Evolutionary conservation across 257 asterid species (phyloP).

Genomic region (Salvia hispanica): DNA sequence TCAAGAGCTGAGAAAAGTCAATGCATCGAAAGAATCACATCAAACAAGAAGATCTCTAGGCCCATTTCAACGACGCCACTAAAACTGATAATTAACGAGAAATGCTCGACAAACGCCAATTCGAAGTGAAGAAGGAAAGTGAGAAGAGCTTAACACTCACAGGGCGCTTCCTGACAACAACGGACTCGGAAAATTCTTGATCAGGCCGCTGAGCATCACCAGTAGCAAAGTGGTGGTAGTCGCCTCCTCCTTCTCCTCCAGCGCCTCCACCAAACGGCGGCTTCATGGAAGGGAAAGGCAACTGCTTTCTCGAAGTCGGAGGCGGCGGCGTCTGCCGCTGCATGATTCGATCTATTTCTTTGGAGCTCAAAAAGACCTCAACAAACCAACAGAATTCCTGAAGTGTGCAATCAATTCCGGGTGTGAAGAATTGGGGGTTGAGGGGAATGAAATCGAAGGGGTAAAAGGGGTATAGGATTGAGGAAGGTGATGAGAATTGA

Average conservation of each 20-base stretch:
- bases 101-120: slow-evolving; percentile 2
- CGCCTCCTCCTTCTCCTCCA: slow-evolving; percentile 37
- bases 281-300: slow-evolving; percentile 61
- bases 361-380: slow-evolving; percentile 22
- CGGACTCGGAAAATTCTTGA: slow-evolving; percentile 56
- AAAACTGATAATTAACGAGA: too few relatives aligned
- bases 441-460: slow-evolving; percentile 18
- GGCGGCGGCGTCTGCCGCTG: slow-evolving; percentile 45
- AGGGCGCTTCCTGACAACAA: slow-evolving; percentile 68
- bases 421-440: slow-evolving; percentile 29
- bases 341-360: slow-evolving; percentile 48
- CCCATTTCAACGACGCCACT: too few relatives aligned
- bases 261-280: slow-evolving; percentile 57
- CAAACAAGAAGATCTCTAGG: too few relatives aligned
- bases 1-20: too few relatives aligned
- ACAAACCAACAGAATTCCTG: background rate
- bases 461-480: slow-evolving; percentile 7
- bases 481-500: slow-evolving; percentile 24
- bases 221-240: slow-evolving; percentile 65
- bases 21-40: too few relatives aligned
- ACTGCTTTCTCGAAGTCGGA: slow-evolving; percentile 58
- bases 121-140: slow-evolving; percentile 8
- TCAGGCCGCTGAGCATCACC: slow-evolving; percentile 41
- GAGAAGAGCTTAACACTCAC: slow-evolving; percentile 43
- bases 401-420: slow-evolving; percentile 24